Base-by-base conservation (phyloP, 768 basidiomycete species). In the Naganishia vaughanmartiniae region DNA sequence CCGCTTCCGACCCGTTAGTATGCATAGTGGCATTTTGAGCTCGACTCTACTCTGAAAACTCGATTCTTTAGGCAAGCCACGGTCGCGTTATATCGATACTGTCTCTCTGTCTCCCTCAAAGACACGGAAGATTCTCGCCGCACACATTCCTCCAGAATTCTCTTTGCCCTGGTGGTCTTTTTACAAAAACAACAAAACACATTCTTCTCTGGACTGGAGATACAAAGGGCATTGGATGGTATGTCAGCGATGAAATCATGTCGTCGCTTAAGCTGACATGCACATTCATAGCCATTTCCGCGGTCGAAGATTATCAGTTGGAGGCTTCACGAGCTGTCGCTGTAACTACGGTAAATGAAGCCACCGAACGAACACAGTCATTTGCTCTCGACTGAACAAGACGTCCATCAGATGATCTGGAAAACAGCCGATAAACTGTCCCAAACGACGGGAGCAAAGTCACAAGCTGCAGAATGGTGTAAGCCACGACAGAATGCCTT, bases 381-480 rank as follows among this genome's bases (percentile, higher is more conserved):
- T 21, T 45, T 34, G 15, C 31, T 1, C 26, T 31, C 1, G 14
- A 63, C 60, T 63, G 19, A 15, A 3, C 46, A n/a, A 56, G 6
- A 12, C 36, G 6, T 7, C 21, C 36, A 17, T 17, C n/a, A 63
- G 60, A 63, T 63, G 39, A 63, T 63, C 15, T 63, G 60, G 60
- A 63, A 63, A 63, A 30, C 39, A 42, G 60, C 60, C 4, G 60
- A 63, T 19, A 46, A 28, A n/a, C 19, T 63, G 28, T 63, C 60
- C 9, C 39, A 28, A 42, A 45, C 31, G 1, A 26, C 5, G 24
- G 60, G 60, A 4, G n/a, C 39, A 26, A 63, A 63, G 42, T 45
- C 60, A 17, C 42, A 63, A 24, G 60, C 60, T 26, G 60, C 60
- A 24, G 60, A 63, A 28, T 63, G 60, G 60, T 63, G 60, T 63